A percentile compares a stretch with the other conserved stretches of the same genome.
These are phyloP conservation scores for Phialophora verrucosa DNA, from an alignment of 2,329 filamentous ascomycete species.

Conservation along the genomic window DNA sequence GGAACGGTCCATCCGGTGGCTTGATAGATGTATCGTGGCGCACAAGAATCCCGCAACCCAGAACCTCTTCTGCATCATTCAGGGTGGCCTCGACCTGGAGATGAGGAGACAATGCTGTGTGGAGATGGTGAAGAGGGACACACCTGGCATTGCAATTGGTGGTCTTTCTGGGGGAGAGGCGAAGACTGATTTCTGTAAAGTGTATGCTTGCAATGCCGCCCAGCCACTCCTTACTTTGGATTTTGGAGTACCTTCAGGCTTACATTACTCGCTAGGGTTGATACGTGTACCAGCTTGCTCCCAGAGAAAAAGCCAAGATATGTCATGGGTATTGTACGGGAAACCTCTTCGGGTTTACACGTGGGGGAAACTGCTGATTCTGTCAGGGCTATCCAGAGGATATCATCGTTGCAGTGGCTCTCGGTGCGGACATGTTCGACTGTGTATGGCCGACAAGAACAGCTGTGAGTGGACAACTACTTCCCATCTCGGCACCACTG, in stretches of 20 bases:
- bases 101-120: conserved; percentile 81
- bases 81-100: conserved; percentile 88
- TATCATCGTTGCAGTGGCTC: conserved; percentile 86
- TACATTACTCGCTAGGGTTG: conserved; percentile 58
- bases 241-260: background rate
- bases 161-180: conserved; percentile 94
- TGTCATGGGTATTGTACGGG: conserved; percentile 86
- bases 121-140: conserved; percentile 88
- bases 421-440: conserved; percentile 99
- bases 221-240: conserved; percentile 7
- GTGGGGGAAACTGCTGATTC: conserved; percentile 9
- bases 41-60: conserved; percentile 83
- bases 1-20: conserved; percentile 91
- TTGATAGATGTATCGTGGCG: conserved; percentile 90
- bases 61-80: conserved; percentile 98
- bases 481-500: background rate
- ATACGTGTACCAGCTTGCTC: conserved; percentile 80
- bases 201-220: conserved; percentile 51
- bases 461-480: conserved; percentile 60
- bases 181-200: conserved; percentile 88
- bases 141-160: conserved; percentile 94
- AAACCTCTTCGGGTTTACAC: background rate
- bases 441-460: conserved; percentile 98
- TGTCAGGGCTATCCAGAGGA: conserved; percentile 89
- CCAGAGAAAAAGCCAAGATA: conserved; percentile 95